These are phyloP conservation scores for Coelastrella sp. DNA, from an alignment of 139 green algal genomes.

Conservation along the genomic window DNA sequence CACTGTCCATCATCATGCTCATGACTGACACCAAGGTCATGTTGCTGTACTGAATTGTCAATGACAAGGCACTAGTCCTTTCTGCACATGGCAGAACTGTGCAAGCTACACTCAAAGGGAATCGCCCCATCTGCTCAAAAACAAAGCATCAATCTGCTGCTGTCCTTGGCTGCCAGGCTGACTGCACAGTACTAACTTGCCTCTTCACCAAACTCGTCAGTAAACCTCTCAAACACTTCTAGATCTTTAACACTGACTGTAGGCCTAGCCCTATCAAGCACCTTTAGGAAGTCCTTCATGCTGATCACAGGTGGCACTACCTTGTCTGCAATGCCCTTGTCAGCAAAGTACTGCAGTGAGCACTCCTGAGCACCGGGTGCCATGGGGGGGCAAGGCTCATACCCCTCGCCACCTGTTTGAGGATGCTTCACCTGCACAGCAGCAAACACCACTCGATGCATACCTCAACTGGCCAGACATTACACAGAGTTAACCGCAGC, in stretches of 20 bases:
- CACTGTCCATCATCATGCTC: too few relatives aligned
- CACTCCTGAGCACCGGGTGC: conserved; percentile 74
- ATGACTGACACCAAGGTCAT: too few relatives aligned
- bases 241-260: conserved; percentile 94
- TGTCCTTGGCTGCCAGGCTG: too few relatives aligned
- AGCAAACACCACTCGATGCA: too few relatives aligned
- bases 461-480: too few relatives aligned
- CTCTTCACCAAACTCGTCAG: conserved; percentile 97
- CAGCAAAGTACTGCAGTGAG: conserved; percentile 81
- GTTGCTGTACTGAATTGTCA: too few relatives aligned
- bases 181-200: conserved; percentile 53
- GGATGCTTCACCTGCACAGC: conserved; percentile 29
- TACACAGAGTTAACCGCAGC: too few relatives aligned
- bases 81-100: too few relatives aligned
- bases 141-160: too few relatives aligned
- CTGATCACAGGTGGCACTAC: conserved; percentile 52
- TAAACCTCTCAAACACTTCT: conserved; percentile 92
- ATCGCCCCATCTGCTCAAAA: too few relatives aligned
- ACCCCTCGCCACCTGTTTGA: conserved; percentile 10
- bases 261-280: conserved; percentile 87
- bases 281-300: conserved; percentile 56
- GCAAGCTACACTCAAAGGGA: too few relatives aligned
- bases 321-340: conserved; percentile 78
- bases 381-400: conserved; percentile 86
- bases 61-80: too few relatives aligned